Conservation (phyloP, 2,329 filamentous ascomycete species). For the Trichoderma lentiforme region DNA sequence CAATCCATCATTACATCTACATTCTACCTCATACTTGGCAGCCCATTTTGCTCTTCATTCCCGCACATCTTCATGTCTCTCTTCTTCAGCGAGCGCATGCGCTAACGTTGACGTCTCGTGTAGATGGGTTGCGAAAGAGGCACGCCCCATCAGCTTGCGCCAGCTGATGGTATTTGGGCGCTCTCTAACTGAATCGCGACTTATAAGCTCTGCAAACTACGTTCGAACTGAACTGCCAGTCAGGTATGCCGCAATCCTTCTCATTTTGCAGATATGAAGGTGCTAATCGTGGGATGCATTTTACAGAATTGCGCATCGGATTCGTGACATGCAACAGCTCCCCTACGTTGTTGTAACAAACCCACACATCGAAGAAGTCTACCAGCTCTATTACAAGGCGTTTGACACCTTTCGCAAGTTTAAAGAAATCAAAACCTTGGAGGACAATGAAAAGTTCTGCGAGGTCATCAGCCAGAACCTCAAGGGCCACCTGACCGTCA, state of each 20-base stretch:
- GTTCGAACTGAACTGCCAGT: constrained; percentile 77
- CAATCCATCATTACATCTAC: background rate
- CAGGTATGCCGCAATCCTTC: constrained; percentile 20
- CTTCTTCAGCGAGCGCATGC: background rate
- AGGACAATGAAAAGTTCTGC: constrained; percentile 89
- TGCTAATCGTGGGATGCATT: background rate
- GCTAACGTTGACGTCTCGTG: constrained; percentile 5
- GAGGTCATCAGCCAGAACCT: constrained; percentile 74
- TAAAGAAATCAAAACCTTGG: constrained; percentile 75
- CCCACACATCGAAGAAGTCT: constrained; percentile 87
- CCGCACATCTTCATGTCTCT: background rate
- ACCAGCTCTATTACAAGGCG: constrained; percentile 95
- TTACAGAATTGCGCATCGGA: constrained; percentile 78
- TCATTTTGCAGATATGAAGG: background rate
- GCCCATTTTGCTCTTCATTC: background rate
- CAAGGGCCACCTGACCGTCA: constrained; percentile 85
- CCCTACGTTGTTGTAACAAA: constrained; percentile 98
- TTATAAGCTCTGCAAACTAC: constrained; percentile 96
- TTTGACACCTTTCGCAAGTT: constrained; percentile 87
- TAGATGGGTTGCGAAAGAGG: constrained; percentile 91
- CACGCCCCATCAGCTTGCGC: constrained; percentile 89
- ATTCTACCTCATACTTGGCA: background rate
- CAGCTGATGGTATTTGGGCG: constrained; percentile 97
- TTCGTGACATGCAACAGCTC: constrained; percentile 94
- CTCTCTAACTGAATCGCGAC: constrained; percentile 81